Evolutionary conservation across 768 basidiomycete genomes (phyloP).

Genomic region (Auricularia cornea): DNA sequence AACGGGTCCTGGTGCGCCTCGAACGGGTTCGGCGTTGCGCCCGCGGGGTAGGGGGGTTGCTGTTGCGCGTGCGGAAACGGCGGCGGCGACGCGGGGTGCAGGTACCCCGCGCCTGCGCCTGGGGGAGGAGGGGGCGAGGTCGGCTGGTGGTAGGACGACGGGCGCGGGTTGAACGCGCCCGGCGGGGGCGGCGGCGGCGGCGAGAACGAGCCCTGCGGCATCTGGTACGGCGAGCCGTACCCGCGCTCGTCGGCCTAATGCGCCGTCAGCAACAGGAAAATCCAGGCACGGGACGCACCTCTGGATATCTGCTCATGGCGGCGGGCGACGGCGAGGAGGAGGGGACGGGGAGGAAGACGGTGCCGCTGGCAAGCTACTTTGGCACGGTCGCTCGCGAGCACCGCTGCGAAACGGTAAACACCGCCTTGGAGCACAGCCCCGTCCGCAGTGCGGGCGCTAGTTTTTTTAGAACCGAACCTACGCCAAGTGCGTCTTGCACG

Average conservation of each 20-base stretch:
- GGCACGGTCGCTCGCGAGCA: too few species aligned
- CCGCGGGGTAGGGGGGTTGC: background rate
- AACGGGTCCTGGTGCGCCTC: background rate
- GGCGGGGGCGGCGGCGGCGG: background rate
- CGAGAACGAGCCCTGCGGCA: background rate
- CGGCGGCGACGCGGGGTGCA: too few species aligned
- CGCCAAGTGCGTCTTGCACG: too few species aligned
- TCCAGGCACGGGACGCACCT: background rate
- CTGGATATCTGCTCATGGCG: background rate
- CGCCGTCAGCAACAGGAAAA: background rate
- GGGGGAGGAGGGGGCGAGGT: too few species aligned
- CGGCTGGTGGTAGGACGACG: background rate
- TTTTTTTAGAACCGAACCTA: too few species aligned
- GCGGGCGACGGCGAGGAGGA: too few species aligned
- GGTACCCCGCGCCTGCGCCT: too few species aligned
- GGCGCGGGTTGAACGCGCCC: background rate
- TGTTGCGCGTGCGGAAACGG: background rate
- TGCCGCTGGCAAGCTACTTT: background rate
- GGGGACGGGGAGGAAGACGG: background rate
- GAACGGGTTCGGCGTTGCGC: background rate
- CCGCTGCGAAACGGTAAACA: too few species aligned
- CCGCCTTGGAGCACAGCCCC: too few species aligned
- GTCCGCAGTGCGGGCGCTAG: too few species aligned
- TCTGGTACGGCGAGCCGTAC: background rate
- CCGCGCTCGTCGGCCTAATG: background rate